Evolutionary conservation across 345 rosid species (phyloP).

Genomic region (Tarenaya hassleriana): DNA sequence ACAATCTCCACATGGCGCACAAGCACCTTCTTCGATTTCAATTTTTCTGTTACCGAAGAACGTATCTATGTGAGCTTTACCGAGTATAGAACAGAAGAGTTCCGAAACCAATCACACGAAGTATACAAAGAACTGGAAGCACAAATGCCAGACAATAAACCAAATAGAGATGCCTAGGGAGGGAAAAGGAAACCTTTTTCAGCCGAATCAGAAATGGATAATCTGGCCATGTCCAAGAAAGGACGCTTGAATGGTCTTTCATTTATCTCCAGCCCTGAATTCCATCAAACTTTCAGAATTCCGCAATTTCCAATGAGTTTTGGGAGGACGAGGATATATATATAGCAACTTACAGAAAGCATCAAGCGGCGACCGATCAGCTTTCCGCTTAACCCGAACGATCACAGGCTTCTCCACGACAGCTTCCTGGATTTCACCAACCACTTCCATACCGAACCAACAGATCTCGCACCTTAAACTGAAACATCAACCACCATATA

Average conservation of each 20-base stretch:
- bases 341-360: conserved; percentile 47
- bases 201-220: conserved; percentile 42
- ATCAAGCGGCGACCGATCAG: conserved; percentile 37
- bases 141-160: neutral
- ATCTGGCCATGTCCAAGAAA: conserved; percentile 42
- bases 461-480: too few species aligned
- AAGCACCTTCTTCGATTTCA: conserved; percentile 55
- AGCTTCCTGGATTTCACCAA: conserved; percentile 25
- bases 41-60: conserved; percentile 37
- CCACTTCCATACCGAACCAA: conserved; percentile 27
- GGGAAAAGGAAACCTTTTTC: conserved; percentile 34
- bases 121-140: neutral
- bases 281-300: conserved; percentile 5
- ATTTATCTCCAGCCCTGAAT: conserved; percentile 72
- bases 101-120: neutral
- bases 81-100: neutral
- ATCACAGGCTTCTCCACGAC: conserved; percentile 44
- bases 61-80: conserved; percentile 4
- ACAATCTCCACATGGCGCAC: conserved; percentile 69
- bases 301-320: neutral
- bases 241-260: conserved; percentile 67
- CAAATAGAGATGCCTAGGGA: neutral
- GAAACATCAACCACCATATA: too few species aligned
- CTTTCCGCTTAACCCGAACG: conserved; percentile 66
- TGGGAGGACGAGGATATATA: neutral